Evolutionary conservation across 495 filamentous ascomycete genomes (phyloP).

Genomic region (Aspergillus saccharolyticus): DNA sequence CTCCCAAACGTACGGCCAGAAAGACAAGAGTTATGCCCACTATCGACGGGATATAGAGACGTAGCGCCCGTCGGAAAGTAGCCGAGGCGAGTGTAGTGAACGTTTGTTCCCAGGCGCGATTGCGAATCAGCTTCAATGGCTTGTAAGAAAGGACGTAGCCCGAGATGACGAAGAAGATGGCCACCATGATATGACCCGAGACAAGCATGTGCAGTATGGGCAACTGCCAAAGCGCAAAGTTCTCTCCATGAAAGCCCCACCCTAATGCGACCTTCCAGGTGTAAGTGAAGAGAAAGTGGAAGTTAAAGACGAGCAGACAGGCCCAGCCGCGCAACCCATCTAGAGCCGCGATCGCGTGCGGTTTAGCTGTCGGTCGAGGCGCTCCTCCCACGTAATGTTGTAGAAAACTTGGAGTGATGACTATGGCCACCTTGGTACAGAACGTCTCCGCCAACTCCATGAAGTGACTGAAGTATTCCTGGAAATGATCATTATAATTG

Average conservation of each 20-base stretch:
- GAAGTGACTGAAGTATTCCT: slow-evolving; percentile 28
- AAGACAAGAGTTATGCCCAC: slow-evolving; percentile 53
- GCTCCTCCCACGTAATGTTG: slow-evolving; percentile 37
- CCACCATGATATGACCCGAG: slow-evolving; percentile 65
- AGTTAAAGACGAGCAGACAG: slow-evolving; percentile 49
- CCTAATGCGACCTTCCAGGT: slow-evolving; percentile 43
- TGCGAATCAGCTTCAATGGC: slow-evolving; percentile 55
- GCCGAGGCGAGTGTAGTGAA: slow-evolving; percentile 51
- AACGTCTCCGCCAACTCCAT: slow-evolving; percentile 21
- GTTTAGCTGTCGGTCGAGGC: slow-evolving; percentile 25
- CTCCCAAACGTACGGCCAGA: slow-evolving; percentile 47
- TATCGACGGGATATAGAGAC: slow-evolving; percentile 59
- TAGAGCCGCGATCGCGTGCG: slow-evolving; percentile 44
- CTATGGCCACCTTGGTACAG: slow-evolving; percentile 31
- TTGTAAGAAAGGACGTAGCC: slow-evolving; percentile 65
- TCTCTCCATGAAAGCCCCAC: slow-evolving; percentile 46
- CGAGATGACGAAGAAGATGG: slow-evolving; percentile 70
- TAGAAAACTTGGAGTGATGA: slow-evolving; percentile 37
- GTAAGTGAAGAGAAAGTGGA: slow-evolving; percentile 50
- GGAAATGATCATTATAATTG: slow-evolving; percentile 17
- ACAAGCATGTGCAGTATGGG: slow-evolving; percentile 59
- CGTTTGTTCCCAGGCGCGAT: slow-evolving; percentile 45
- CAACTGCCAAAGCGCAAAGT: slow-evolving; percentile 54
- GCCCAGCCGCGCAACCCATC: slow-evolving; percentile 50
- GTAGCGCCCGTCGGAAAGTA: slow-evolving; percentile 58